These are phyloP conservation scores for Ensete ventricosum DNA, from an alignment of 176 grass and related monocot genomes.

Conservation along the genomic window DNA sequence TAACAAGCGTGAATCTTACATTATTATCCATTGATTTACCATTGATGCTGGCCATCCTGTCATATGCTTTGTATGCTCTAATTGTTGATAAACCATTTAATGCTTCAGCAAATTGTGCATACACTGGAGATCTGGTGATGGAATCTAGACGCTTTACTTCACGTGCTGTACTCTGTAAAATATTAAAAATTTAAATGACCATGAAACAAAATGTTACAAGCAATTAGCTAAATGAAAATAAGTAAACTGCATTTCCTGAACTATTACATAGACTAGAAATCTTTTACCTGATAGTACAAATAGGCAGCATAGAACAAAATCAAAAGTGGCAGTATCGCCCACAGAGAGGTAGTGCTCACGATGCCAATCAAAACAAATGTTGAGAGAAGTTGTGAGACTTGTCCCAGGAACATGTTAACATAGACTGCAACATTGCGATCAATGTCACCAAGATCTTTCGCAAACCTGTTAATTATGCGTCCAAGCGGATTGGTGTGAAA, in stretches of 20 bases:
- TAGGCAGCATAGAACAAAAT: constrained; percentile 94
- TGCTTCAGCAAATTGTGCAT: constrained; percentile 92
- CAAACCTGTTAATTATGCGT: constrained; percentile 97
- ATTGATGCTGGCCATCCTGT: constrained; percentile 91
- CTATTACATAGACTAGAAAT: constrained; percentile 2
- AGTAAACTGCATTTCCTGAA: no score
- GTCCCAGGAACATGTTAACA: constrained; percentile 85
- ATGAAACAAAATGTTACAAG: background rate
- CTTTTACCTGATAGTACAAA: constrained; percentile 92
- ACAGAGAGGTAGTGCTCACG: constrained; percentile 91
- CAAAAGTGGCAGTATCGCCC: constrained; percentile 95
- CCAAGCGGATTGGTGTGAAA: constrained; percentile 99
- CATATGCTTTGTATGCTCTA: constrained; percentile 93
- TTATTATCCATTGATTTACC: constrained; percentile 98
- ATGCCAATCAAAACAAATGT: constrained; percentile 96
- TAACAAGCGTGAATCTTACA: constrained; percentile 89
- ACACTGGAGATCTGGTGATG: constrained; percentile 91
- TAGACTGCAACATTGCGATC: constrained; percentile 80
- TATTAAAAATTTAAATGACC: background rate
- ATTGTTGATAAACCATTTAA: constrained; percentile 97
- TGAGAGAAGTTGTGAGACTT: constrained; percentile 90
- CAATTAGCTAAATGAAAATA: no score
- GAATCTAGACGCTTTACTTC: constrained; percentile 97
- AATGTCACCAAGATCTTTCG: constrained; percentile 91
- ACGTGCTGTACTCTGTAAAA: constrained; percentile 68